These are phyloP conservation scores for Daldinia childiae DNA, from an alignment of 495 filamentous ascomycete genomes.

Conservation along the genomic window DNA sequence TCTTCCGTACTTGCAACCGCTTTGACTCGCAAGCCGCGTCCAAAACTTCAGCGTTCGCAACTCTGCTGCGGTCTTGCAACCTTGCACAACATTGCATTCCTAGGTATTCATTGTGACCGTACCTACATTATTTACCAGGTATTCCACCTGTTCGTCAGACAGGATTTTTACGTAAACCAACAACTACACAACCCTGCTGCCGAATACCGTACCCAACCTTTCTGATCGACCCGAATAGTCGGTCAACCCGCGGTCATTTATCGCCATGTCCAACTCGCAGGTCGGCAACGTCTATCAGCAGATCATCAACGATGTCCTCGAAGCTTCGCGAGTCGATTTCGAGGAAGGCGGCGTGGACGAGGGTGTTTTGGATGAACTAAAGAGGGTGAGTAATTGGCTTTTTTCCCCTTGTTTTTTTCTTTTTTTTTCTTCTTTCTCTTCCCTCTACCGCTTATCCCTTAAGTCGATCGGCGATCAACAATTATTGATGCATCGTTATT, in stretches of 20 bases:
- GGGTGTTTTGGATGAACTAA: conserved; percentile 82
- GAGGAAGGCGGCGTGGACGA: conserved; percentile 95
- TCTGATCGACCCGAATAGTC: not conserved
- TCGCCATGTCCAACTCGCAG: conserved; percentile 63
- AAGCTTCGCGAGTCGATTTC: conserved; percentile 89
- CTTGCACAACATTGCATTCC: not conserved
- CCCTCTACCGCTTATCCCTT: conserved; percentile 34
- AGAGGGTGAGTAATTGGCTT: conserved; percentile 67
- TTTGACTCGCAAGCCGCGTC: conserved; percentile 11
- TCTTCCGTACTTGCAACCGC: conserved; percentile 14
- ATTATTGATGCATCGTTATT: conserved; percentile 7
- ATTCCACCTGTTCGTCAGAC: not conserved
- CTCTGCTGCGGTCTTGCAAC: not conserved
- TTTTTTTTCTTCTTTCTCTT: conserved; percentile 35
- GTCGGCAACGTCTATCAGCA: conserved; percentile 82
- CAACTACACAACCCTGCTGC: not conserved
- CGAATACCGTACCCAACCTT: not conserved
- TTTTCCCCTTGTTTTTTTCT: conserved; percentile 40
- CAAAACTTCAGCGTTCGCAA: conserved; percentile 14
- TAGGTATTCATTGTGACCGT: not conserved
- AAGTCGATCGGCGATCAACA: conserved; percentile 10
- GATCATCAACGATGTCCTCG: conserved; percentile 92
- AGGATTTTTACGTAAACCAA: not conserved
- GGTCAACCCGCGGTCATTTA: not conserved
- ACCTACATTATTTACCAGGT: conserved; percentile 2